phyloP scores from a whole-genome alignment of 2,329 filamentous ascomycete species.

The Biscogniauxia marginata region DNA sequence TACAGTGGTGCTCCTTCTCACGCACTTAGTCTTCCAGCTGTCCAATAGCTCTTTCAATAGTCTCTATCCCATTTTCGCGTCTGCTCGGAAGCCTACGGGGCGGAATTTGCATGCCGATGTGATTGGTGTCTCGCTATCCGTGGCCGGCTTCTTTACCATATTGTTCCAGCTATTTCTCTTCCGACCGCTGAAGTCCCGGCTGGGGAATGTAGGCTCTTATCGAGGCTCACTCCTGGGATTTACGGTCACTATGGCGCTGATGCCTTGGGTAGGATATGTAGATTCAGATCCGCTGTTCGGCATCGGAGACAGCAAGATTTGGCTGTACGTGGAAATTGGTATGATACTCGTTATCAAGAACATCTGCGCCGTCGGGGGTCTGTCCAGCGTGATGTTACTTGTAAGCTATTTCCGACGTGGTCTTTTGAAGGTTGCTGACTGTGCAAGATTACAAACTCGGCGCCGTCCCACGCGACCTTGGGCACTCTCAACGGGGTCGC shows the following conservation, averaged over 20 bases:
- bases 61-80: slow-evolving; percentile 89
- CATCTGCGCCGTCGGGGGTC: slow-evolving; percentile 80
- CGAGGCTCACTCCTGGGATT: slow-evolving; percentile 75
- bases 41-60: slow-evolving; percentile 95
- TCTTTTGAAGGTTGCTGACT: slow-evolving; percentile 1
- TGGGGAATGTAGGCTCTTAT: slow-evolving; percentile 87
- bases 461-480: slow-evolving; percentile 78
- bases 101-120: slow-evolving; percentile 72
- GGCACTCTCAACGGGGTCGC: slow-evolving; percentile 91
- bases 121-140: slow-evolving; percentile 81
- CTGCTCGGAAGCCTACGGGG: slow-evolving; percentile 71
- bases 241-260: slow-evolving; percentile 76
- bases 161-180: slow-evolving; percentile 87
- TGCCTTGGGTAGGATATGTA: slow-evolving; percentile 86
- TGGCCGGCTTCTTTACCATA: slow-evolving; percentile 83
- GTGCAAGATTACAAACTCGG: slow-evolving; percentile 79
- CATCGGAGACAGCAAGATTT: slow-evolving; percentile 60
- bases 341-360: slow-evolving; percentile 83
- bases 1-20: slow-evolving; percentile 75
- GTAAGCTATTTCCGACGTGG: slow-evolving; percentile 48
- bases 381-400: slow-evolving; percentile 85
- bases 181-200: slow-evolving; percentile 69
- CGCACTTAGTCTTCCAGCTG: slow-evolving; percentile 91
- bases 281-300: slow-evolving; percentile 56
- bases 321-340: slow-evolving; percentile 81